A percentile compares a stretch with the other conserved stretches of the same genome.
Conservation (phyloP, 1,139 yeast species). For the Nadsonia commutata region DNA sequence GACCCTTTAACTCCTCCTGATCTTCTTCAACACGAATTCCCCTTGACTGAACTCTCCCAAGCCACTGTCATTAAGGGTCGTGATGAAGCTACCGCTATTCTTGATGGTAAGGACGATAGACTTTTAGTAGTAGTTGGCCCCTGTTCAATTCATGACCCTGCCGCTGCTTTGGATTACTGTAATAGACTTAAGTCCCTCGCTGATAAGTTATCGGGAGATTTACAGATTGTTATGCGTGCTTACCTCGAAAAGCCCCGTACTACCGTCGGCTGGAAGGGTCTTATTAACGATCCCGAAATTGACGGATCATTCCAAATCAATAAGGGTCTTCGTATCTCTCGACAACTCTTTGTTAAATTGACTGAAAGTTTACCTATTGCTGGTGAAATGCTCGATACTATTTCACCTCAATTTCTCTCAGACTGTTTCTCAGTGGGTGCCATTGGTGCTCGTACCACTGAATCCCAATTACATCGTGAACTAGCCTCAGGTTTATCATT, state of each 20-base stretch:
- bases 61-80: conserved; percentile 61
- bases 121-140: conserved; percentile 84
- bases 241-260: conserved; percentile 97
- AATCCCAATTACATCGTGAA: conserved; percentile 92
- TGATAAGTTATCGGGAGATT: conserved; percentile 54
- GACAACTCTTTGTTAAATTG: conserved; percentile 72
- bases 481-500: conserved; percentile 88
- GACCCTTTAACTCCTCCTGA: conserved; percentile 94
- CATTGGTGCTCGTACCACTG: conserved; percentile 96
- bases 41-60: conserved; percentile 46
- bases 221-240: conserved; percentile 89
- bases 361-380: conserved; percentile 83
- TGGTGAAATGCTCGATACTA: conserved; percentile 94
- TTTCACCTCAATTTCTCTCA: conserved; percentile 83
- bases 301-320: conserved; percentile 90
- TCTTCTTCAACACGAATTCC: conserved; percentile 78
- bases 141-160: conserved; percentile 90
- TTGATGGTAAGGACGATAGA: conserved; percentile 68
- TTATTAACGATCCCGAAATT: conserved; percentile 92
- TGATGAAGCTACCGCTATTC: conserved; percentile 55
- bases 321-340: conserved; percentile 79
- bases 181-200: conserved; percentile 43
- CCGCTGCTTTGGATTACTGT: conserved; percentile 84
- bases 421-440: conserved; percentile 91
- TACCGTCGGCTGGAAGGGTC: conserved; percentile 98